phyloP scores from a whole-genome alignment of 2,329 filamentous ascomycete genomes.

The Helotiales sp. region DNA sequence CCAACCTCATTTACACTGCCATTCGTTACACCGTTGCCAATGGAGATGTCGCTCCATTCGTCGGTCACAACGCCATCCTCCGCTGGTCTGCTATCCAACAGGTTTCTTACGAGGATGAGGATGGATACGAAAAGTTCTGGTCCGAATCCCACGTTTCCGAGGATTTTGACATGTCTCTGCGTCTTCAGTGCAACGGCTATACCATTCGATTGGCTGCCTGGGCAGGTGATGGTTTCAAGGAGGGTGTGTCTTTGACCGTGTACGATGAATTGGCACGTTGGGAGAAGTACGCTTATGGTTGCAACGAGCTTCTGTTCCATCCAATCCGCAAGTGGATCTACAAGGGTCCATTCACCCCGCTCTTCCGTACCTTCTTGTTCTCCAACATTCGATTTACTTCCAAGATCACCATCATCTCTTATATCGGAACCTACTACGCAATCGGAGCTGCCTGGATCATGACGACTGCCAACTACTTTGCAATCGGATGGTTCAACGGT shows the following conservation, averaged over 20 bases:
- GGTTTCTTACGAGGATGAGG: slow-evolving; percentile 71
- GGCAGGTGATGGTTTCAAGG: slow-evolving; percentile 78
- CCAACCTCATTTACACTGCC: slow-evolving; percentile 75
- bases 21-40: slow-evolving; percentile 79
- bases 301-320: slow-evolving; percentile 82
- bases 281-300: slow-evolving; percentile 88
- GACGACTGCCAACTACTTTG: slow-evolving; percentile 75
- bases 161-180: slow-evolving; percentile 82
- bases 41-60: slow-evolving; percentile 78
- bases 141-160: slow-evolving; percentile 81
- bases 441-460: slow-evolving; percentile 78
- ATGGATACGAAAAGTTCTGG: slow-evolving; percentile 77
- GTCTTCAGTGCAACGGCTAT: slow-evolving; percentile 74
- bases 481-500: slow-evolving; percentile 77
- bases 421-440: slow-evolving; percentile 81
- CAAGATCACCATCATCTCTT: slow-evolving; percentile 77
- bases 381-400: slow-evolving; percentile 76
- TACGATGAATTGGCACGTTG: slow-evolving; percentile 84
- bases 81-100: slow-evolving; percentile 78
- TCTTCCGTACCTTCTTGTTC: slow-evolving; percentile 75
- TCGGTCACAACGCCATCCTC: slow-evolving; percentile 80
- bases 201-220: slow-evolving; percentile 75
- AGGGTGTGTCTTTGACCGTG: slow-evolving; percentile 82
- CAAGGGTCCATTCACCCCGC: slow-evolving; percentile 76
- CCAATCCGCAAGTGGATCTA: slow-evolving; percentile 75